Base-by-base conservation (phyloP, 805 yeast species). In the Saturnispora besseyi region DNA sequence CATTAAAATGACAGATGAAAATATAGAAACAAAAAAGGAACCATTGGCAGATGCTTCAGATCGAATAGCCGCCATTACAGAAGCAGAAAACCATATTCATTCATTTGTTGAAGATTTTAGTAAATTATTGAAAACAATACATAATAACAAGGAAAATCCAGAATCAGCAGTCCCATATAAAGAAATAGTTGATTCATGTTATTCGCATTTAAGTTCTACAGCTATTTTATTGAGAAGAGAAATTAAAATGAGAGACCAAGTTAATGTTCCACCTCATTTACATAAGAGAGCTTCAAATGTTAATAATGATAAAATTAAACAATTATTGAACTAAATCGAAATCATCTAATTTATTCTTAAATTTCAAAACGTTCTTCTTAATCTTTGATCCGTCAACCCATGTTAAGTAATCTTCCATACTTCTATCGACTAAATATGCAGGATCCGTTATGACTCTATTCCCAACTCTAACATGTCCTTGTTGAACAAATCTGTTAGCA, bases 351-450 rank as follows among this genome's bases (percentile, higher is more conserved):
- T 74, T 72, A 65, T 91, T 90, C 69, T 87, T 84, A 73, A 85
- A 93, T 69, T 85, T 85, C 69, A 90, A 80, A 52, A 91, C 79
- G 57, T 87, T 88, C 61, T 84, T 77, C 74, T 86, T 90, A 67
- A 95, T 90, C 82, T 93, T 95, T 57, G 95, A 84, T 40, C 82
- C 77, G 61, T 93, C 97, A n/a, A 87, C 93, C 99, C 99, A 93
- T 3, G 99, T 93, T 58, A 93, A 75, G 66, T 88, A 93, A 66
- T 93, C 99, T 64, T 93, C 99, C 85, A 93, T 76, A 59, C 81
- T 87, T 63, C 96, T 77, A 2, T 97, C 91, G 5, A 93, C 93
- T 59, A 95, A 72, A 64, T 83, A 91, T 0, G 98, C 96, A 3
- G 98, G 95, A 65, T 93, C 99, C 1, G 96, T 90, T 41, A 95